A percentile compares a stretch with the other conserved stretches of the same genome.
phyloP scores from a whole-genome alignment of 2,329 filamentous ascomycete genomes.

The Venturia oleaginea region DNA sequence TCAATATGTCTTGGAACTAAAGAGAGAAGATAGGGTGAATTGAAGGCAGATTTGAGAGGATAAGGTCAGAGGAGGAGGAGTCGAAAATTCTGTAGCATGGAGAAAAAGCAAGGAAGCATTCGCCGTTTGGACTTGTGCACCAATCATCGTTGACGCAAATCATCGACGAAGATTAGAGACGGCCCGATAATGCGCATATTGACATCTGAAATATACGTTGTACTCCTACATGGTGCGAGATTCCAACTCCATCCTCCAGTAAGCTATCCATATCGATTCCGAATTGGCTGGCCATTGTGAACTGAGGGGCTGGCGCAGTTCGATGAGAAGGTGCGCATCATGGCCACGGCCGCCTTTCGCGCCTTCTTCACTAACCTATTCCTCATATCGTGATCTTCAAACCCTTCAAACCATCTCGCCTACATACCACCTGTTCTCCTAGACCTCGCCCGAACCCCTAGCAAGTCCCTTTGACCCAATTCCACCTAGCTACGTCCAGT shows the following conservation, averaged over 20 bases:
- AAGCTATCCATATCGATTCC: too few relatives aligned
- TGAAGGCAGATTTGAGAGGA: not conserved
- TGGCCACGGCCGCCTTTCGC: not conserved
- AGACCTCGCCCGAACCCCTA: not conserved
- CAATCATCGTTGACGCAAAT: not conserved
- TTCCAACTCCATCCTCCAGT: too few relatives aligned
- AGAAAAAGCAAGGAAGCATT: slow-evolving; percentile 3
- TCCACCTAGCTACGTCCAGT: too few relatives aligned
- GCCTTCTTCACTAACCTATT: not conserved
- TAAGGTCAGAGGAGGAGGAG: not conserved
- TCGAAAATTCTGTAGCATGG: not conserved
- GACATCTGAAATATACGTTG: too few relatives aligned
- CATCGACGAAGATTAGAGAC: not conserved
- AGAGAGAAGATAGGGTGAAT: not conserved
- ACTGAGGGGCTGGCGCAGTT: too few relatives aligned
- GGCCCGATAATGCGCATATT: not conserved
- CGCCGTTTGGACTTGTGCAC: not conserved
- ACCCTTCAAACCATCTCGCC: too few relatives aligned
- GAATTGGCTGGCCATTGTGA: too few relatives aligned
- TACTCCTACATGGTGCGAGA: too few relatives aligned
- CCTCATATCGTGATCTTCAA: not conserved
- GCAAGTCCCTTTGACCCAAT: not conserved
- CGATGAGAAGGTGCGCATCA: not conserved
- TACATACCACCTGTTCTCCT: too few relatives aligned
- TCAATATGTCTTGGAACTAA: too few relatives aligned